Evolutionary conservation across 2,329 filamentous ascomycete species (phyloP).

Genomic region (Chalaropsis ovoidea): DNA sequence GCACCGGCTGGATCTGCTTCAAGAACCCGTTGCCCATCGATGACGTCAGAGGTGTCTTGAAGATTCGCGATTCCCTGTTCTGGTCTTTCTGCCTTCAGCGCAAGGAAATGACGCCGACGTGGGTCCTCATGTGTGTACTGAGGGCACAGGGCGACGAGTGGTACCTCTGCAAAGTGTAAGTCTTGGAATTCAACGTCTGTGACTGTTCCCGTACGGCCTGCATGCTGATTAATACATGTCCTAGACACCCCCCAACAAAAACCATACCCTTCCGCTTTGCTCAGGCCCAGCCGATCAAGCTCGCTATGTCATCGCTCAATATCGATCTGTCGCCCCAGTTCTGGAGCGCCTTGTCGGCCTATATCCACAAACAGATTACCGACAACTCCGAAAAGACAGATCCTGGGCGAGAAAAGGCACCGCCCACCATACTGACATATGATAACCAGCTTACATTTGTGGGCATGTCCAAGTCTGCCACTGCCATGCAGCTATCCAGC

Average conservation of each 20-base stretch:
- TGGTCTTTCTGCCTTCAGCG: slow-evolving; percentile 60
- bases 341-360: slow-evolving; percentile 44
- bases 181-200: slow-evolving; percentile 24
- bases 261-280: slow-evolving; percentile 16
- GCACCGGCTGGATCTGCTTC: slow-evolving; percentile 52
- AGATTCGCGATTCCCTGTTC: slow-evolving; percentile 50
- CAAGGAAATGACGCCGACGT: slow-evolving; percentile 59
- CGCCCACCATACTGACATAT: neutral
- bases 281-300: slow-evolving; percentile 21
- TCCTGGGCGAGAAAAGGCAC: neutral
- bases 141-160: slow-evolving; percentile 65
- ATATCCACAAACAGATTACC: slow-evolving; percentile 30
- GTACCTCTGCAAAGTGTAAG: slow-evolving; percentile 62
- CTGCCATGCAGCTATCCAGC: slow-evolving; percentile 41
- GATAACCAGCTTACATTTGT: slow-evolving; percentile 24
- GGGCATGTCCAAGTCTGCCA: neutral
- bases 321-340: slow-evolving; percentile 41
- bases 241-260: slow-evolving; percentile 10
- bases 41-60: slow-evolving; percentile 50
- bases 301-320: slow-evolving; percentile 38
- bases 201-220: neutral
- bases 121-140: slow-evolving; percentile 62
- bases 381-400: slow-evolving; percentile 4
- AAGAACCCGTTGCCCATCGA: slow-evolving; percentile 43
- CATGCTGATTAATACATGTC: neutral